These are phyloP conservation scores for Coniophora puteana DNA, from an alignment of 1,284 basidiomycete genomes.

Conservation along the genomic window DNA sequence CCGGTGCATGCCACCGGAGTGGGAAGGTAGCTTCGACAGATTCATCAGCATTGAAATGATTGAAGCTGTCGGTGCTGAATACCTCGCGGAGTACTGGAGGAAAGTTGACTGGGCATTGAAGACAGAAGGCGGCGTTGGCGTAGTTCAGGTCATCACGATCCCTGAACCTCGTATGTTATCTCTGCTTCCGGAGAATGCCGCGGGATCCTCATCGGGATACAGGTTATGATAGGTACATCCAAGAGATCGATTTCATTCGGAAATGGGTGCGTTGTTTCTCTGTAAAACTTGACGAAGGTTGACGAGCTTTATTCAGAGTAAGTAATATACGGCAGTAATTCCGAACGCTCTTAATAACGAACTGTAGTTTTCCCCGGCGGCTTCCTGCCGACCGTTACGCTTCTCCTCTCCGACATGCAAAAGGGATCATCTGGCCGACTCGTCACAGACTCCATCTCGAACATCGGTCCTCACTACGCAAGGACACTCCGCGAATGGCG, in stretches of 20 bases:
- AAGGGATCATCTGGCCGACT: constrained; percentile 57
- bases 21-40: constrained; percentile 66
- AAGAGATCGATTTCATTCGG: constrained; percentile 71
- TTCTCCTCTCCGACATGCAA: constrained; percentile 52
- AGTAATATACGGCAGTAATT: not conserved
- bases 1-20: constrained; percentile 56
- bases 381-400: constrained; percentile 67
- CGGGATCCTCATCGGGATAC: not conserved
- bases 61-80: constrained; percentile 73
- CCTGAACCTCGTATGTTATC: constrained; percentile 45
- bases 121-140: constrained; percentile 55
- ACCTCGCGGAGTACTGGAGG: constrained; percentile 62
- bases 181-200: constrained; percentile 36
- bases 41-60: constrained; percentile 81
- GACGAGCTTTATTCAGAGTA: constrained; percentile 2
- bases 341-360: not conserved
- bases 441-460: constrained; percentile 69
- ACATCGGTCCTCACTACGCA: constrained; percentile 81
- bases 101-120: constrained; percentile 73
- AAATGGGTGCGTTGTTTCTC: constrained; percentile 58
- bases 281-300: not conserved
- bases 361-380: constrained; percentile 73
- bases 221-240: constrained; percentile 43
- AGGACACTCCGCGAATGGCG: constrained; percentile 85
- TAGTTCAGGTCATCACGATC: constrained; percentile 78